Evolutionary conservation across 441 rosid genomes (phyloP).

Genomic region (Geranium incanum): DNA sequence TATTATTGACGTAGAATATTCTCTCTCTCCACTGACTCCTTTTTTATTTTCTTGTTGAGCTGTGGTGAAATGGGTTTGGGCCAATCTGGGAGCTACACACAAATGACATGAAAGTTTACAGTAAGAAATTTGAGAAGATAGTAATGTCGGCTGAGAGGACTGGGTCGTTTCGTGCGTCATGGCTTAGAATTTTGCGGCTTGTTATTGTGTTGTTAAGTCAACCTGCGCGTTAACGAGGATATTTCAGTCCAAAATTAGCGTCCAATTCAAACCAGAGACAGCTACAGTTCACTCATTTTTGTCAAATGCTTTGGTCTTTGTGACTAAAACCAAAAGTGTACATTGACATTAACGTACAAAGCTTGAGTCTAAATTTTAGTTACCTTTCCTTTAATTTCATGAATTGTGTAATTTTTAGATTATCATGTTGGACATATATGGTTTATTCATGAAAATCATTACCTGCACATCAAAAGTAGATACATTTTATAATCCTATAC

Average conservation of each 20-base stretch:
- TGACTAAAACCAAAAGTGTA: too few species aligned
- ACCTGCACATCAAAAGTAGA: too few species aligned
- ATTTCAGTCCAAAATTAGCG: background rate
- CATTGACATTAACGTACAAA: too few species aligned
- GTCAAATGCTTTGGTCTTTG: too few species aligned
- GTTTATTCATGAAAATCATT: too few species aligned
- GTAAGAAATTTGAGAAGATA: background rate
- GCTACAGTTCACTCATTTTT: background rate
- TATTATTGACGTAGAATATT: background rate
- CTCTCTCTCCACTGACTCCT: background rate
- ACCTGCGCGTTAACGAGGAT: background rate
- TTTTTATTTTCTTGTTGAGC: background rate
- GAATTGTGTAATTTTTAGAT: too few species aligned
- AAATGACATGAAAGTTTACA: background rate
- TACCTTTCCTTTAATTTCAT: too few species aligned
- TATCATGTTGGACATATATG: too few species aligned
- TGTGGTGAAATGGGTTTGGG: background rate
- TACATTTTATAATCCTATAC: too few species aligned
- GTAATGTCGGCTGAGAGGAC: background rate
- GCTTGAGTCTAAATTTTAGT: too few species aligned
- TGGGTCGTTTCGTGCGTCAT: background rate
- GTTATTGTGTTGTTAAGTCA: background rate
- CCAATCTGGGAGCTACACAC: background rate
- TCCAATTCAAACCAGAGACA: background rate
- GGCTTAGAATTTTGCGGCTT: background rate